Conservation (phyloP, 2,329 filamentous ascomycete species). For the Fusarium nisikadoi region DNA sequence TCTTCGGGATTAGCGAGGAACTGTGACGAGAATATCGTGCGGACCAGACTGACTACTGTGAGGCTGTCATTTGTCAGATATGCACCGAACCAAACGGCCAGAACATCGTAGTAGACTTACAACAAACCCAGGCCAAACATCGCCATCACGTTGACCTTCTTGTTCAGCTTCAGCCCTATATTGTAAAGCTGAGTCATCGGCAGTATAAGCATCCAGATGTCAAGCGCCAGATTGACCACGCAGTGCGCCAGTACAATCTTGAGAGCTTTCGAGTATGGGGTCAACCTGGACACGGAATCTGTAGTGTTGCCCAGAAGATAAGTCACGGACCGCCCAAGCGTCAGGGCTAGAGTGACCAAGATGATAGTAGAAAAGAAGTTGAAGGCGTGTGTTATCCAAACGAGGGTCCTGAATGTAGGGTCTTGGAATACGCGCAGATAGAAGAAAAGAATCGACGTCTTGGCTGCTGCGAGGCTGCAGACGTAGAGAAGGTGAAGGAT, state of each 20-base stretch:
- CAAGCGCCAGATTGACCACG: not conserved
- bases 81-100: too few species aligned
- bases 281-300: not conserved
- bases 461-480: not conserved
- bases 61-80: not conserved
- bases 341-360: not conserved
- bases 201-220: slow-evolving; percentile 20
- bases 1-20: accelerated
- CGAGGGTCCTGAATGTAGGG: not conserved
- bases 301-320: not conserved
- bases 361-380: accelerated
- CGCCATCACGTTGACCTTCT: not conserved
- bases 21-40: accelerated
- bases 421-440: slow-evolving; percentile 1
- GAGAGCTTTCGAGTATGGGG: accelerated
- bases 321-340: not conserved
- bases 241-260: not conserved
- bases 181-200: slow-evolving; percentile 19
- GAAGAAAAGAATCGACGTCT: slow-evolving; percentile 8
- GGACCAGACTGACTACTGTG: not conserved
- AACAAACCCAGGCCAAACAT: slow-evolving; percentile 16
- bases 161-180: not conserved
- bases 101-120: not conserved
- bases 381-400: not conserved
- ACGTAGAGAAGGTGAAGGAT: not conserved